phyloP scores from a whole-genome alignment of 257 asterid species.

The Cordia subcordata region DNA sequence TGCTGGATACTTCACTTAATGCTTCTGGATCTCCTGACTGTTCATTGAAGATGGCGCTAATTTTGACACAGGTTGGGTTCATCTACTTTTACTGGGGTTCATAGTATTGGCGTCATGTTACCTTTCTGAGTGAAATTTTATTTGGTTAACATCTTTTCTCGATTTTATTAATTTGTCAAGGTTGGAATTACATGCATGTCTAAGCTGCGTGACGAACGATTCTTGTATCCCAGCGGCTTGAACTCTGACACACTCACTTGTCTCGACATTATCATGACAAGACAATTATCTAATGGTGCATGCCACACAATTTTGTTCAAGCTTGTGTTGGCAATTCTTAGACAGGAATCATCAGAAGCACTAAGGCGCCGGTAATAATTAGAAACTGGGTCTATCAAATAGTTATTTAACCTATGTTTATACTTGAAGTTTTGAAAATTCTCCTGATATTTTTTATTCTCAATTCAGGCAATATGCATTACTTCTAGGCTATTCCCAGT shows the following conservation, averaged over 20 bases:
- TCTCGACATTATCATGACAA: conserved; percentile 72
- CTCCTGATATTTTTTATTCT: conserved; percentile 24
- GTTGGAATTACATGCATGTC: conserved; percentile 99
- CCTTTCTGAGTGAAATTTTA: not conserved
- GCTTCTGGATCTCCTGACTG: conserved; percentile 87
- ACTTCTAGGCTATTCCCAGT: conserved; percentile 92
- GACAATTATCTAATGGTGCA: conserved; percentile 76
- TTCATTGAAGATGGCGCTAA: conserved; percentile 84
- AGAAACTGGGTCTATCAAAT: conserved; percentile 7
- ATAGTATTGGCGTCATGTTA: not conserved
- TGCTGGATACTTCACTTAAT: conserved; percentile 74
- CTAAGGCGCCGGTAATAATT: conserved; percentile 79
- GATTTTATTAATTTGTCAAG: conserved; percentile 35
- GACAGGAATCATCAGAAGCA: conserved; percentile 90
- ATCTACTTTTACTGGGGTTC: conserved; percentile 4
- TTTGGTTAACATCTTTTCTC: conserved; percentile 3
- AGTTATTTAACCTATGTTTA: conserved; percentile 6
- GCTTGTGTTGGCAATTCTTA: conserved; percentile 76
- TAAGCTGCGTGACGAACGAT: conserved; percentile 82
- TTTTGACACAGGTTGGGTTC: conserved; percentile 73
- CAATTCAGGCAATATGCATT: conserved; percentile 86
- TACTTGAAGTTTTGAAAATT: conserved; percentile 9
- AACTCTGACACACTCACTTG: conserved; percentile 64
- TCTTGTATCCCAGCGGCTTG: conserved; percentile 63
- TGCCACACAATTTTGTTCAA: conserved; percentile 89